Evolutionary conservation across 108 stramenopile species (phyloP), one percentile per base, ranked within the genome.

Genomic region (Skeletonema marinoi): DNA sequence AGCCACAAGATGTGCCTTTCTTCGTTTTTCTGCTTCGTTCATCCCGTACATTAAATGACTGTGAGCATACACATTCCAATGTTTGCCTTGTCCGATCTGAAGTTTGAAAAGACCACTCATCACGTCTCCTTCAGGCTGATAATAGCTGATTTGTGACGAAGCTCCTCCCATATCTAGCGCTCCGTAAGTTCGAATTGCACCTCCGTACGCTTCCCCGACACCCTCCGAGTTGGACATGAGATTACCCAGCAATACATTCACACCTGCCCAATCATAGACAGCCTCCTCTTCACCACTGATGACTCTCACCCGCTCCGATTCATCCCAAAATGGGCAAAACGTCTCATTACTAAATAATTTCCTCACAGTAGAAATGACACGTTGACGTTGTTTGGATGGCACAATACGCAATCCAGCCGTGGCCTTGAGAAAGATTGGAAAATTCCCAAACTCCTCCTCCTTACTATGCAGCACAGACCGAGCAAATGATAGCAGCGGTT

Each of bases 51-150:
- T 90, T 80, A 96, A 77, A 82, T 91, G 96, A 30, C 88, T 90
- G 81, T 96, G 94, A 25, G 90, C 90, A 74, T 97, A 97, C 32
- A 97, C 88, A 75, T 96, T 96, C 95, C 94, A 94, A 62, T 95
- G 93, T 64, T 87, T 78, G 29, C 89, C 78, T 17, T 78, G 89
- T 3, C 97, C 97, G 25, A 97, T 77, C 68, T 96, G 95, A 33
- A 97, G 80, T 80, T 96, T 96, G 88, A 96, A 93, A 68, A 95
- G 44, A 73, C 84, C 35, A 60, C 72, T 73, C 85, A 95, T 83
- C 60, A 97, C 88, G 77, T 97, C 94, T 44, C 93, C 95, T 14
- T 92, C 74, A 29, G 88, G 85, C 66, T 90, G 78, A 73, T 90
- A 96, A 62, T 88, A 92, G 9, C 88, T 85, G 51, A 97, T 96